phyloP scores from a whole-genome alignment of 148 eudicot genomes.

The Camellia japonica region DNA sequence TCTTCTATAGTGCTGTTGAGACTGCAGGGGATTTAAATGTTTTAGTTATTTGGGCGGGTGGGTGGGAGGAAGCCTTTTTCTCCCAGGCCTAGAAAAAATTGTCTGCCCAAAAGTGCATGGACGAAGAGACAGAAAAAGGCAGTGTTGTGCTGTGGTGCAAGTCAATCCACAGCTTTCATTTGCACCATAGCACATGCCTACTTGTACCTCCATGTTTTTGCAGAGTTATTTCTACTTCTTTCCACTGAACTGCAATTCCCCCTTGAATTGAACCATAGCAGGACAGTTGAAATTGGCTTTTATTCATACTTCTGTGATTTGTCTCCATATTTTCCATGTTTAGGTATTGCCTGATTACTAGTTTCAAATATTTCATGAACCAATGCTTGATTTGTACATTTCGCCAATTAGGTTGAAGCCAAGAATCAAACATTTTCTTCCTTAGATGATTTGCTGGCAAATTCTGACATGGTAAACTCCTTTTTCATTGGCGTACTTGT shows the following conservation, averaged over 20 bases:
- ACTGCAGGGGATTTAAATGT: neutral
- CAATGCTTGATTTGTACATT: neutral
- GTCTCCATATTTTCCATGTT: neutral
- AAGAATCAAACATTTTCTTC: slow-evolving; percentile 71
- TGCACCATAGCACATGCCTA: too few species aligned
- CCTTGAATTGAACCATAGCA: neutral
- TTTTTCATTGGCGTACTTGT: neutral
- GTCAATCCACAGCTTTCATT: too few species aligned
- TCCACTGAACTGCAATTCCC: too few species aligned
- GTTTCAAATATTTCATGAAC: neutral
- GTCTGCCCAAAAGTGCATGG: too few species aligned
- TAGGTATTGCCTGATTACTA: neutral
- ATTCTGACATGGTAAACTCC: slow-evolving; percentile 71
- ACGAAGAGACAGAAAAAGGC: too few species aligned
- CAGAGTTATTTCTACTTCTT: too few species aligned
- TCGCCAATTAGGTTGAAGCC: slow-evolving; percentile 57
- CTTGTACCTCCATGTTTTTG: too few species aligned
- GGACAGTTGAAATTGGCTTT: neutral
- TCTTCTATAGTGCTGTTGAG: neutral
- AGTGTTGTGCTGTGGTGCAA: too few species aligned
- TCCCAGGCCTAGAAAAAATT: too few species aligned
- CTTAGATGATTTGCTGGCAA: slow-evolving; percentile 64
- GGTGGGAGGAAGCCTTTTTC: too few species aligned
- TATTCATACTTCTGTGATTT: neutral
- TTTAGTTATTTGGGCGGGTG: neutral